Evolutionary conservation across 208 protist genomes (phyloP), one percentile per base, ranked within the genome.

Genomic region (Trypanosomatidae sp.): DNA sequence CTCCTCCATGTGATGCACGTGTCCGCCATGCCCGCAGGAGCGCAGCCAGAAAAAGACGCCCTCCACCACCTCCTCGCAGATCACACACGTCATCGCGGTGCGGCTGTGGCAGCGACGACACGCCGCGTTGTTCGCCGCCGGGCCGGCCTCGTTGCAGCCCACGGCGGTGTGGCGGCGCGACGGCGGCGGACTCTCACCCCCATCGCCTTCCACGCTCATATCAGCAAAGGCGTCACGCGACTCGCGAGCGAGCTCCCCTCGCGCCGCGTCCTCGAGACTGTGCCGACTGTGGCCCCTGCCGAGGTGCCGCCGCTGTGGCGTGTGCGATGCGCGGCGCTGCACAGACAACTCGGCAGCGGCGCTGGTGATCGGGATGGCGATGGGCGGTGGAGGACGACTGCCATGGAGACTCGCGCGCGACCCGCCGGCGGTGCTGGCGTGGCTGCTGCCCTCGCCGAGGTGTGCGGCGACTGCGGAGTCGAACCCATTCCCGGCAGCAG

Each of bases 21-120:
- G 92, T 0, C 92, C 92, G 50, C 92, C 92, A 69, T 96, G 92
- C 0, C 92, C 88, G 67, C 92, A 96, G n/a, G 79, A 84, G 30
- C 86, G 86, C 64, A 93, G 81, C 86, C 89, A 94, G 43, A 90
- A 79, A 65, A 86, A 96, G 15, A 95, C 71, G 2, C 92, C 92
- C 56, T 94, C 90, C 62, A 96, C 92, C 28, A 91, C 80, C 65
- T 90, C 85, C 66, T 93, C 86, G 41, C 92, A 96, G 17, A 96
- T 89, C n/a, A 92, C 90, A 70, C 92, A 96, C 15, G 68, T 82
- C 87, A 92, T 93, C 3, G 81, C 80, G 33, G 62, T 65, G 22
- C 50, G 66, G 80, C 76, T 84, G 73, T 71, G 60, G 76, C 87
- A 92, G 53, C 58, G 66, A 1, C 69, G 75, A 70, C 91, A 95